Evolutionary conservation across 306 rosid species (phyloP).

Genomic region (Quercus wislizeni): DNA sequence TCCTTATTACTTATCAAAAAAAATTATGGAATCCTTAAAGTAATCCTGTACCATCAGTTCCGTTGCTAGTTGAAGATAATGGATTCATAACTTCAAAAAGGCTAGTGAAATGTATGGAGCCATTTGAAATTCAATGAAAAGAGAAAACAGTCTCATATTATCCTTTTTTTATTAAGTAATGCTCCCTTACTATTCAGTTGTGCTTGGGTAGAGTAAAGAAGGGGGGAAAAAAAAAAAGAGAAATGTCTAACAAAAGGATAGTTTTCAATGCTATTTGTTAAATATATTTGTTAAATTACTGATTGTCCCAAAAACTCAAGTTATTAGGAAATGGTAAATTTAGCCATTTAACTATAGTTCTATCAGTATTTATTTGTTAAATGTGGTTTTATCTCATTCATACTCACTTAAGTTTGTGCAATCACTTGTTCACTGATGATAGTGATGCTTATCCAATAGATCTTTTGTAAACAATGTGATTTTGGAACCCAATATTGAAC

Average conservation of each 20-base stretch:
- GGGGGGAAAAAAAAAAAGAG: background rate
- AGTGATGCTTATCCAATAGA: background rate
- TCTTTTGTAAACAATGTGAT: slow-evolving; percentile 6
- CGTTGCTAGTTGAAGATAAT: background rate
- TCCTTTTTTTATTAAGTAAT: background rate
- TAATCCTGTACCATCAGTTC: background rate
- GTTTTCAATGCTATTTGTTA: background rate
- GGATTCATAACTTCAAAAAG: background rate
- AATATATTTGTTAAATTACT: too few species aligned
- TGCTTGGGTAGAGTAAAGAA: background rate
- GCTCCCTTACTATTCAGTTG: background rate
- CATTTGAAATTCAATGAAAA: background rate
- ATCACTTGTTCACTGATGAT: background rate
- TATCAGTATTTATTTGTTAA: background rate
- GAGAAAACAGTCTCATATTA: background rate
- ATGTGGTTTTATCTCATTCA: background rate
- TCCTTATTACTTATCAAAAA: too few species aligned
- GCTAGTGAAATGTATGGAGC: background rate
- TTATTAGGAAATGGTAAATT: too few species aligned
- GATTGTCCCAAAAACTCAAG: too few species aligned
- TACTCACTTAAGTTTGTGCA: background rate
- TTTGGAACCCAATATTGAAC: slow-evolving; percentile 10
- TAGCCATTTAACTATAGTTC: too few species aligned
- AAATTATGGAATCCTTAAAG: background rate
- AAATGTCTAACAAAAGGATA: background rate